Evolutionary conservation across 192 early-diverging fungal genomes (phyloP).

Genomic region (Dispira simplex): DNA sequence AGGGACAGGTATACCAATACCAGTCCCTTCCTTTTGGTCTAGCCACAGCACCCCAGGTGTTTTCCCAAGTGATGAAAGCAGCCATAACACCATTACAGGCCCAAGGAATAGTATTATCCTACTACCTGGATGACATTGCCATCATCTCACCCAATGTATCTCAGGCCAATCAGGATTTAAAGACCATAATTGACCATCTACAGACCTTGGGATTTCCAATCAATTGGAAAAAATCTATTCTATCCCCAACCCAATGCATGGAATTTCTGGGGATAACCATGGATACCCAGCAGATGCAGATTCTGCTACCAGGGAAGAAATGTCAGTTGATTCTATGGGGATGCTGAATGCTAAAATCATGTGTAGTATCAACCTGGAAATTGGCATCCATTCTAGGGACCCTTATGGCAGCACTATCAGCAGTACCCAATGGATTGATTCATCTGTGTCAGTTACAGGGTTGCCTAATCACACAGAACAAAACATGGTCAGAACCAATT

Average conservation of each 20-base stretch:
- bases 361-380: too few species aligned
- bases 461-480: background rate
- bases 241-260: background rate
- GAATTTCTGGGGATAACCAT: too few species aligned
- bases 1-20: slow-evolving; percentile 1
- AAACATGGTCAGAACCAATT: background rate
- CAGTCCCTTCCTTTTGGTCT: background rate
- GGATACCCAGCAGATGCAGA: too few species aligned
- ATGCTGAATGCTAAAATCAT: too few species aligned
- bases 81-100: background rate
- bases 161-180: background rate
- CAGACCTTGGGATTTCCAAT: too few species aligned
- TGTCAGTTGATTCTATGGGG: too few species aligned
- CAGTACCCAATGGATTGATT: too few species aligned
- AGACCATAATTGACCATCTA: background rate
- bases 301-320: too few species aligned
- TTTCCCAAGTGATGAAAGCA: background rate
- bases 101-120: background rate
- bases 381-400: too few species aligned
- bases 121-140: slow-evolving; percentile 2
- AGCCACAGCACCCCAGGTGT: background rate
- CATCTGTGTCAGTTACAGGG: too few species aligned
- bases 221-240: background rate
- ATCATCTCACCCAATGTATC: background rate
- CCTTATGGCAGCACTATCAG: too few species aligned